Percentiles rank a stretch among this genome's conserved stretches.
phyloP scores from a whole-genome alignment of 306 rosid genomes.

The Comarum palustre region DNA sequence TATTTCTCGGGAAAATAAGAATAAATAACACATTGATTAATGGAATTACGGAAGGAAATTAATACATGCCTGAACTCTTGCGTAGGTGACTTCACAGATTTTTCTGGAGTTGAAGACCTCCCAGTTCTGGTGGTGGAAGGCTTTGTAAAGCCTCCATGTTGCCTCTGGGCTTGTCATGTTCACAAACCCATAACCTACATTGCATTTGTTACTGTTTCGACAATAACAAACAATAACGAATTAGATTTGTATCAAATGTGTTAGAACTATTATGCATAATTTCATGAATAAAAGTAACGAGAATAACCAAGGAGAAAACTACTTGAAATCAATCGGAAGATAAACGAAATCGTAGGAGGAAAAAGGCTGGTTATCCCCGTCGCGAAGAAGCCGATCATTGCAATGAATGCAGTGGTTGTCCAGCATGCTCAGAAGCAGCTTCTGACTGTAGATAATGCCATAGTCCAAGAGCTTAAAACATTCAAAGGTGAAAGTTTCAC shows the following conservation, averaged over 20 bases:
- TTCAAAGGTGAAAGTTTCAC: neutral
- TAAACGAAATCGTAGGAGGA: conserved; percentile 85
- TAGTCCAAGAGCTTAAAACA: too few relatives aligned
- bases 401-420: conserved; percentile 93
- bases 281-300: neutral
- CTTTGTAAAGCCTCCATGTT: conserved; percentile 72
- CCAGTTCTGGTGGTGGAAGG: conserved; percentile 90
- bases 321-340: conserved; percentile 99
- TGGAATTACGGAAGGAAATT: neutral
- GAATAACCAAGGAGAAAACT: neutral
- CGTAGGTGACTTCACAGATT: conserved; percentile 85
- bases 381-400: conserved; percentile 62
- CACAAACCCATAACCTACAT: conserved; percentile 96
- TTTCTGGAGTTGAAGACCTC: conserved; percentile 90
- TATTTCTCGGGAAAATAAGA: neutral
- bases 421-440: conserved; percentile 81
- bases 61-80: conserved; percentile 68
- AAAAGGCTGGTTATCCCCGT: conserved; percentile 48
- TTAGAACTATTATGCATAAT: neutral
- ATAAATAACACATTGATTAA: neutral
- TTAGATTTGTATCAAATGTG: neutral
- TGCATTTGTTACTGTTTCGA: conserved; percentile 80
- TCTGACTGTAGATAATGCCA: conserved; percentile 50
- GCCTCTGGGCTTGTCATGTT: conserved; percentile 92
- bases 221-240: neutral